Conservation (phyloP, 1,284 basidiomycete genomes). For the Heimioporus retisporus region DNA sequence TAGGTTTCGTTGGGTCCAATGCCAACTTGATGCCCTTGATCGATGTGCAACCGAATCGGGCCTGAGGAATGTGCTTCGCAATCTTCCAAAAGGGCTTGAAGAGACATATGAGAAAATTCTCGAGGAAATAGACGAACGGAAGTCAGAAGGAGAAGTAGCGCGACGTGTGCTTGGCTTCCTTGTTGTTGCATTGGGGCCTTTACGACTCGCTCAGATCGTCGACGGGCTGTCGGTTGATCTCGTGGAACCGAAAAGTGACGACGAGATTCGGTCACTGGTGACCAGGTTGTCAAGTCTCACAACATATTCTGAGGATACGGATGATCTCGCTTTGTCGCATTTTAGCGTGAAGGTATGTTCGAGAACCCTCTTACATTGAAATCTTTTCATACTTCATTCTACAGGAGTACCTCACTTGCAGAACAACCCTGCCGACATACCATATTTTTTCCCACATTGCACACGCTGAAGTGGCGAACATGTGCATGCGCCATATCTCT, state of each 20-base stretch:
- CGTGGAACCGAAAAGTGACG: no score
- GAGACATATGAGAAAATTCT: constrained; percentile 2
- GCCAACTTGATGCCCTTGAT: constrained; percentile 12
- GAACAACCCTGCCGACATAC: constrained; percentile 1
- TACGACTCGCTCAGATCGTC: constrained; percentile 2
- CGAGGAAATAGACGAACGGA: constrained; percentile 1
- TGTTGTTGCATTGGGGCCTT: constrained; percentile 4
- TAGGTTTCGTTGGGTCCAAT: constrained; percentile 17
- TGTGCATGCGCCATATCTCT: constrained; percentile 10
- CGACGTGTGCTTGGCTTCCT: constrained; percentile 8
- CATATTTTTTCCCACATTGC: neutral
- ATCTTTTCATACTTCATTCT: neutral
- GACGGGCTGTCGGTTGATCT: constrained; percentile 6
- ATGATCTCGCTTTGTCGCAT: neutral
- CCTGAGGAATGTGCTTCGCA: neutral
- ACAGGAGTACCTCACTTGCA: constrained; percentile 7
- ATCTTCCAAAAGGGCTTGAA: neutral
- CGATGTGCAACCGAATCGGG: neutral
- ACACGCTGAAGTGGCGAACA: neutral
- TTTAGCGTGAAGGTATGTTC: constrained; percentile 11
- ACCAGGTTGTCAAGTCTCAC: constrained; percentile 8
- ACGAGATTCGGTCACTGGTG: neutral
- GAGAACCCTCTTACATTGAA: neutral
- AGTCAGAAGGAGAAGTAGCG: constrained; percentile 3
- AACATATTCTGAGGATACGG: constrained; percentile 3